These are phyloP conservation scores for Penicillium cataractarum DNA, from an alignment of 495 filamentous ascomycete genomes.

Conservation along the genomic window DNA sequence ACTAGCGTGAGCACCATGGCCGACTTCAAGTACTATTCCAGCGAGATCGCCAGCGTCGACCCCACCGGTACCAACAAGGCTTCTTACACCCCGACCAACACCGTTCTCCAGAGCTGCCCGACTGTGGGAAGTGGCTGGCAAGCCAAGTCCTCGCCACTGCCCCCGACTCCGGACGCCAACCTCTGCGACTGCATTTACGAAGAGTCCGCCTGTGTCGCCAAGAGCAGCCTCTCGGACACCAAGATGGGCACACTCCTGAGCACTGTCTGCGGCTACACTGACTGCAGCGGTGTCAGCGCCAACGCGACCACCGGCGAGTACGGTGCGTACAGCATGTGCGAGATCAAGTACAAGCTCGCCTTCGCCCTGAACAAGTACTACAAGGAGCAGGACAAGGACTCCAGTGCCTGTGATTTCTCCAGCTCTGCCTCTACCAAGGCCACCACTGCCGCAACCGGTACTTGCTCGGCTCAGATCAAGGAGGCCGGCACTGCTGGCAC, in stretches of 20 bases:
- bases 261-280: constrained; percentile 67
- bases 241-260: constrained; percentile 70
- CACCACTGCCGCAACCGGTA: constrained; percentile 51
- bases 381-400: constrained; percentile 54
- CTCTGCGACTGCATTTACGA: constrained; percentile 84
- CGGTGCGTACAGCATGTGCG: constrained; percentile 91
- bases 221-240: constrained; percentile 46
- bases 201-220: constrained; percentile 70
- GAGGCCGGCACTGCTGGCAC: constrained; percentile 68
- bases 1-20: constrained; percentile 61
- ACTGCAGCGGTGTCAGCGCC: constrained; percentile 71
- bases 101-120: constrained; percentile 72
- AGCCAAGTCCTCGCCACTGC: constrained; percentile 65
- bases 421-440: constrained; percentile 62
- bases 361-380: constrained; percentile 87
- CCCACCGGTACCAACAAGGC: constrained; percentile 66
- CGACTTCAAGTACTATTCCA: constrained; percentile 77
- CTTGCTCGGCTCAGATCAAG: constrained; percentile 57
- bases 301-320: constrained; percentile 76
- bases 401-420: constrained; percentile 74
- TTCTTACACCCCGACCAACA: constrained; percentile 79
- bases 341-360: constrained; percentile 71
- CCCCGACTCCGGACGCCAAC: constrained; percentile 73
- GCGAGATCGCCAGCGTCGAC: constrained; percentile 66
- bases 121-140: constrained; percentile 64